Conservation (phyloP, 2,329 filamentous ascomycete species). For the Ophiognomonia clavigignenti-juglandacearum region DNA sequence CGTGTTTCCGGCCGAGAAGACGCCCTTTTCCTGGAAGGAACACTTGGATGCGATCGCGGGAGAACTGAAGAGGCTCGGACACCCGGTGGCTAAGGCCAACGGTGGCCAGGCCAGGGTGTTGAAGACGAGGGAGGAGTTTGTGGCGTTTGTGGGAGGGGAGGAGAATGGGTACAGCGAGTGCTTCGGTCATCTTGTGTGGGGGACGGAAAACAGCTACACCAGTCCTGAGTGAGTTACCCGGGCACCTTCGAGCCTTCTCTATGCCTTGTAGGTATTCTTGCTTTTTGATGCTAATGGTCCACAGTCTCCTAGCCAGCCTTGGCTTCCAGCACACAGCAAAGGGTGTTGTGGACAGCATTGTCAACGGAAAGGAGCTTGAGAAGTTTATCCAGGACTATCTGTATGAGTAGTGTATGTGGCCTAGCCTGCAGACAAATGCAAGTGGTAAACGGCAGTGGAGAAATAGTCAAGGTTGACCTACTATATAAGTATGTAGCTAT, state of each 20-base stretch:
- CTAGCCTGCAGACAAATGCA: no score
- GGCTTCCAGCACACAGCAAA: slow-evolving; percentile 15
- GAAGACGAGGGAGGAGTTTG: slow-evolving; percentile 11
- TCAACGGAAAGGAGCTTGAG: slow-evolving; percentile 14
- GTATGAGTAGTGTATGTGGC: no score
- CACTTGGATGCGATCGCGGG: slow-evolving; percentile 14
- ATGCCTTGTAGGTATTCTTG: not conserved
- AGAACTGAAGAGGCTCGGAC: slow-evolving; percentile 12
- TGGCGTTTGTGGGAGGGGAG: slow-evolving; percentile 13
- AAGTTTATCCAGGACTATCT: slow-evolving; percentile 11
- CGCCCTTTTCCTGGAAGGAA: slow-evolving; percentile 12
- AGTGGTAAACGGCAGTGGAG: no score
- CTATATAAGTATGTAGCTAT: no score
- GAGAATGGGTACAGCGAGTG: slow-evolving; percentile 13
- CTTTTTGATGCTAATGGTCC: not conserved
- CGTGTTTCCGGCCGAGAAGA: slow-evolving; percentile 15
- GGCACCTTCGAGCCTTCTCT: not conserved
- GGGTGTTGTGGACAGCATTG: slow-evolving; percentile 15
- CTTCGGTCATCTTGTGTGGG: slow-evolving; percentile 11
- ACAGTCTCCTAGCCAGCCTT: slow-evolving; percentile 9
- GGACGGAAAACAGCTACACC: slow-evolving; percentile 14
- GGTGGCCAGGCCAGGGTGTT: slow-evolving; percentile 8
- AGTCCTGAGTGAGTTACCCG: slow-evolving; percentile 16
- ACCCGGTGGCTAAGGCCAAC: slow-evolving; percentile 6
- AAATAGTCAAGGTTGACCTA: no score